Percentiles rank a stretch among this genome's conserved stretches.
Conservation (phyloP, 805 yeast genomes). For the Metschnikowia continentalis region DNA sequence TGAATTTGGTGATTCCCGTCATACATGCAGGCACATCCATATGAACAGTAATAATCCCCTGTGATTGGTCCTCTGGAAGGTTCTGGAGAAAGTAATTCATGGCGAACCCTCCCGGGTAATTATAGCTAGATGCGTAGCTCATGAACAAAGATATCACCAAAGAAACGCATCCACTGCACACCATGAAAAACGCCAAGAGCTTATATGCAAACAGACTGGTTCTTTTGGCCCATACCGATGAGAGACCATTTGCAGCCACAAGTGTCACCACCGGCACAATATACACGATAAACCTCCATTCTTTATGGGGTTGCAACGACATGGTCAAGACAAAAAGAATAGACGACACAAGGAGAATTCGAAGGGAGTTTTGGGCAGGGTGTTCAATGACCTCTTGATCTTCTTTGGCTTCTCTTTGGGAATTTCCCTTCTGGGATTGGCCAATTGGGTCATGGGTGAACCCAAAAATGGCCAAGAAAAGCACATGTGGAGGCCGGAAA, state of each 20-base stretch:
- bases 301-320: slow-evolving; percentile 88
- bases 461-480: slow-evolving; percentile 33
- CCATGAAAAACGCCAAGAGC: slow-evolving; percentile 22
- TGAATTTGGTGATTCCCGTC: slow-evolving; percentile 81
- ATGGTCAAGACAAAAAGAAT: slow-evolving; percentile 54
- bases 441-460: slow-evolving; percentile 43
- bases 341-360: slow-evolving; percentile 48
- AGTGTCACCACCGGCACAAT: slow-evolving; percentile 64
- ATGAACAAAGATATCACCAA: slow-evolving; percentile 44
- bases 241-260: slow-evolving; percentile 60
- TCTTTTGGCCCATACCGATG: slow-evolving; percentile 23
- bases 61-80: slow-evolving; percentile 7
- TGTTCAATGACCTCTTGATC: slow-evolving; percentile 23
- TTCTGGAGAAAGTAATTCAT: slow-evolving; percentile 44
- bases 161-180: slow-evolving; percentile 22
- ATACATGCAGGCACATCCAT: slow-evolving; percentile 78
- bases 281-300: slow-evolving; percentile 87
- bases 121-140: slow-evolving; percentile 61
- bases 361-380: slow-evolving; percentile 29
- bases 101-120: slow-evolving; percentile 90
- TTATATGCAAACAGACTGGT: slow-evolving; percentile 21
- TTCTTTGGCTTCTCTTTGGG: background rate
- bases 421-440: slow-evolving; percentile 18
- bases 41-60: slow-evolving; percentile 48
- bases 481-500: slow-evolving; percentile 44